phyloP scores from a whole-genome alignment of 352 stramenopile species.

The Labyrinthula sp. region DNA sequence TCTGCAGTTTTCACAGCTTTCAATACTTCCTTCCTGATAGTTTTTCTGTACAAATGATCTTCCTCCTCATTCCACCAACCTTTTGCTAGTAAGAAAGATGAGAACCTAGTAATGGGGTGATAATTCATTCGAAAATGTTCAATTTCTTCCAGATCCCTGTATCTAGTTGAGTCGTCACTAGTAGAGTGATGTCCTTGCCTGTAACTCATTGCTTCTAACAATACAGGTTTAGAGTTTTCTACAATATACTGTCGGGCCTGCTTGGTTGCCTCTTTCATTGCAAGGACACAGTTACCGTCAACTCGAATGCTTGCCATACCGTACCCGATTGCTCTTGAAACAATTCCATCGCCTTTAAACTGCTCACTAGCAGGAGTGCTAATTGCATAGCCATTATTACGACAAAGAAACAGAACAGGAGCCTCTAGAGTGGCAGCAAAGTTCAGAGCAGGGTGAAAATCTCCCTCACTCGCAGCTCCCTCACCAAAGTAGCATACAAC shows the following conservation, averaged over 20 bases:
- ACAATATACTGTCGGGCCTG: constrained; percentile 66
- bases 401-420: constrained; percentile 86
- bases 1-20: constrained; percentile 56
- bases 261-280: constrained; percentile 69
- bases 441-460: constrained; percentile 88
- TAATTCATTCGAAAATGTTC: constrained; percentile 38
- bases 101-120: constrained; percentile 65
- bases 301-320: constrained; percentile 86
- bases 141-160: constrained; percentile 72
- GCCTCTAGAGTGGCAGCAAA: constrained; percentile 81
- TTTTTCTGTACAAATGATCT: constrained; percentile 46
- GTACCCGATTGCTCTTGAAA: constrained; percentile 70
- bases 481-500: constrained; percentile 87
- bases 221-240: constrained; percentile 48
- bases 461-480: constrained; percentile 77
- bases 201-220: constrained; percentile 97
- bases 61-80: constrained; percentile 64
- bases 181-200: constrained; percentile 90
- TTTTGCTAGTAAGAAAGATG: constrained; percentile 62
- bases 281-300: constrained; percentile 90
- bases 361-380: constrained; percentile 76
- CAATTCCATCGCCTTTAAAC: constrained; percentile 87
- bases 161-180: constrained; percentile 86
- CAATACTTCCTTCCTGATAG: constrained; percentile 63
- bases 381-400: constrained; percentile 98